These are phyloP conservation scores for Aspergillus sp. DNA, from an alignment of 2,329 filamentous ascomycete genomes.

Conservation along the genomic window DNA sequence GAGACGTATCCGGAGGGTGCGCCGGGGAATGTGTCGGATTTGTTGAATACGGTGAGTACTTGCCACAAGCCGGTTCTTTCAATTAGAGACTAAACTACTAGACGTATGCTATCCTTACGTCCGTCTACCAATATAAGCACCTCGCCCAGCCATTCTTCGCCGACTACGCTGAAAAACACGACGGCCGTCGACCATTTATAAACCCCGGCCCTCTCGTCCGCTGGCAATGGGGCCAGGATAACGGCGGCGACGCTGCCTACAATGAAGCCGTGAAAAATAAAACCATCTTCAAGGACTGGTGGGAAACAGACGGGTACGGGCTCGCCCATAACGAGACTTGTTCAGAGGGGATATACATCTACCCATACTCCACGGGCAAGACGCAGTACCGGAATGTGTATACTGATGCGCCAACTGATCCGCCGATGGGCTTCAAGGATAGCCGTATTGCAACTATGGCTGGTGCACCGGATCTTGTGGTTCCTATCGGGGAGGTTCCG, in stretches of 20 bases:
- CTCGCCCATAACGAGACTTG: not conserved
- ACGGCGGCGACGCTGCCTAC: constrained; percentile 16
- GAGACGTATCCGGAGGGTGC: not conserved
- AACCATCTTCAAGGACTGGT: constrained; percentile 25
- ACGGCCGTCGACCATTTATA: constrained; percentile 27
- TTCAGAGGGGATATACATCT: not conserved
- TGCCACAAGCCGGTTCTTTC: not conserved
- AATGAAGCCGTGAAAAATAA: constrained; percentile 31
- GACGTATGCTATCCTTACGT: constrained; percentile 19
- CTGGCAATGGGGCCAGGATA: constrained; percentile 22
- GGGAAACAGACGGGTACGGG: not conserved
- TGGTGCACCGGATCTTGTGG: constrained; percentile 28
- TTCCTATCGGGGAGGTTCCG: constrained; percentile 19
- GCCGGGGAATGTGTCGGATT: not conserved
- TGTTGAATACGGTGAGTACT: not conserved
- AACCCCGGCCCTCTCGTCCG: constrained; percentile 29
- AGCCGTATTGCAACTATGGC: constrained; percentile 22
- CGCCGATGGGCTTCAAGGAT: not conserved
- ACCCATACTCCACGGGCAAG: not conserved
- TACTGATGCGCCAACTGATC: constrained; percentile 3
- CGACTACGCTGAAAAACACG: constrained; percentile 23
- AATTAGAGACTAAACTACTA: constrained; percentile 1
- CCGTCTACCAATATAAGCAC: constrained; percentile 20
- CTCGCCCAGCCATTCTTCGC: constrained; percentile 24
- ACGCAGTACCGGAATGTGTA: not conserved